A percentile compares a stretch with the other conserved stretches of the same genome.
Evolutionary conservation across 208 protist genomes (phyloP).

Genomic region (Vickermania spadyakhi): DNA sequence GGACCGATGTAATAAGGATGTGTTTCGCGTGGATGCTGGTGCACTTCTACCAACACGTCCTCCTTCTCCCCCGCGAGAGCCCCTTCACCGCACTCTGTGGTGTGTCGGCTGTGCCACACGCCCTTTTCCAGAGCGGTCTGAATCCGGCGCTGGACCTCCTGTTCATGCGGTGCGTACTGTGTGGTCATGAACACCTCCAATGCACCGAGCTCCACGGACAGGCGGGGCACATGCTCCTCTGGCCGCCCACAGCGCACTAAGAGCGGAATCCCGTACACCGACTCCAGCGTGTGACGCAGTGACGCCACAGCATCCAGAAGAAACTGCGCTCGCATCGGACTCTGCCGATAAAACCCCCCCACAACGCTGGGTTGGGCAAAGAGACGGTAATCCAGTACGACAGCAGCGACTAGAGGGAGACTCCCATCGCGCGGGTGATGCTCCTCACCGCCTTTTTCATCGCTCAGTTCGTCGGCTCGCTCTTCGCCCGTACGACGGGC

Average conservation of each 20-base stretch:
- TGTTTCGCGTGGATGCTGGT: conserved; percentile 13
- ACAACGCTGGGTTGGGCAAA: conserved; percentile 81
- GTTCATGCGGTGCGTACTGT: conserved; percentile 82
- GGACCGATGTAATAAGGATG: conserved; percentile 8
- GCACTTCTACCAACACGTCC: conserved; percentile 16
- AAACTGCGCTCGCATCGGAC: conserved; percentile 69
- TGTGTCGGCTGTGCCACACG: conserved; percentile 33
- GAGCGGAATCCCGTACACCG: conserved; percentile 43
- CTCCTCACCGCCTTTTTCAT: too few species aligned
- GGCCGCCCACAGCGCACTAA: conserved; percentile 70
- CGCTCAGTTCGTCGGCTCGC: too few species aligned
- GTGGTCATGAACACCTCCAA: conserved; percentile 75
- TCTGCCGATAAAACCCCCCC: conserved; percentile 75
- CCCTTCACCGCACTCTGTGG: background rate
- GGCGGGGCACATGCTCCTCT: conserved; percentile 76
- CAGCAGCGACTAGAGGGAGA: conserved; percentile 56
- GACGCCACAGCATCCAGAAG: conserved; percentile 59
- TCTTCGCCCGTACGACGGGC: conserved; percentile 1
- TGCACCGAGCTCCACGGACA: conserved; percentile 63
- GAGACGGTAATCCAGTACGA: conserved; percentile 71
- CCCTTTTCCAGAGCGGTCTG: conserved; percentile 18
- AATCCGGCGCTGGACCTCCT: conserved; percentile 55
- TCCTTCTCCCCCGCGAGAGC: background rate
- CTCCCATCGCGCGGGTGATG: conserved; percentile 2
- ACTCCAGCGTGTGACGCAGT: conserved; percentile 52